phyloP scores from a whole-genome alignment of 495 filamentous ascomycete species.

The Neurospora sp. region DNA sequence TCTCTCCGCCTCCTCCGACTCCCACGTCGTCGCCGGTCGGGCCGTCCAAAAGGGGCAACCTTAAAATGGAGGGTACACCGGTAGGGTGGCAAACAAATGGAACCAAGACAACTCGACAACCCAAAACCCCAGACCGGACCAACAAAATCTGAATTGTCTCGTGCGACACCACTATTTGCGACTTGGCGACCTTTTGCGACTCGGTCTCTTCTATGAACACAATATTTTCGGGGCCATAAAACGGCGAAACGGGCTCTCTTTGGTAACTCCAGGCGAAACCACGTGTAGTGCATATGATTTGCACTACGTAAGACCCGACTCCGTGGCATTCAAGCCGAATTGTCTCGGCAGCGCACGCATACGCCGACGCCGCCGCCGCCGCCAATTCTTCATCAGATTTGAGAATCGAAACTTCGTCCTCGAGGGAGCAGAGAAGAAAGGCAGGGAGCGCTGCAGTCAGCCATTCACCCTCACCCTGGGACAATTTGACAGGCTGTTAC shows the following conservation, averaged over 20 bases:
- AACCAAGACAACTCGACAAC: not conserved
- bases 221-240: not conserved
- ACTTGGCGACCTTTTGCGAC: not conserved
- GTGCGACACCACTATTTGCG: not conserved
- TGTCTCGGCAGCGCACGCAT: not conserved
- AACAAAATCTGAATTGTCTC: not conserved
- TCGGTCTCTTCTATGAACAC: not conserved
- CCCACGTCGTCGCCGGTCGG: not conserved
- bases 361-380: not conserved
- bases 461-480: not conserved
- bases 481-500: not conserved
- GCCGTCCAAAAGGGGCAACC: not conserved
- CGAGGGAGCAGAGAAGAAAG: too few relatives aligned
- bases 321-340: not conserved
- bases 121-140: not conserved
- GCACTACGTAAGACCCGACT: not conserved
- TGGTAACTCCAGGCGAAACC: not conserved
- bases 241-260: not conserved
- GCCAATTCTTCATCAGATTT: not conserved
- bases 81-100: not conserved
- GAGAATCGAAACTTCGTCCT: not conserved
- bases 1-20: not conserved
- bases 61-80: not conserved
- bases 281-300: not conserved
- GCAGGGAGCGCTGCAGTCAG: not conserved